Percentiles rank a stretch among this genome's conserved stretches.
Conservation (phyloP, 23 red algal species). For the Gracilariopsis chorda region DNA sequence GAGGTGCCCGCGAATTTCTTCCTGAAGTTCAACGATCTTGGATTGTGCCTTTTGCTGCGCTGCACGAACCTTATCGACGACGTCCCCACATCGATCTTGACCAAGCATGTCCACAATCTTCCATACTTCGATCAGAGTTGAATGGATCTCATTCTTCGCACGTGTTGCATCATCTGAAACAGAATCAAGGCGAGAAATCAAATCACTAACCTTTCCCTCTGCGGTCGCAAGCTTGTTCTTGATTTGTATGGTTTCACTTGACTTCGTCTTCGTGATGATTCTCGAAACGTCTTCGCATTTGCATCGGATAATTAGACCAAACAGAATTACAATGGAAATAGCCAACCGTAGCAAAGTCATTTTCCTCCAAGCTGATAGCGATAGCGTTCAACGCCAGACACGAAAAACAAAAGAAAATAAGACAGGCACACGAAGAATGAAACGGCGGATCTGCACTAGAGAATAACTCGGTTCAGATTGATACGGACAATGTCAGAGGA, state of each 20-base stretch:
- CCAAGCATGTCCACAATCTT: conserved; percentile 61
- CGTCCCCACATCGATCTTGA: conserved; percentile 60
- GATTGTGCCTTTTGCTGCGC: conserved; percentile 29
- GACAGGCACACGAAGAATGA: too few species aligned
- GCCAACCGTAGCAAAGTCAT: too few species aligned
- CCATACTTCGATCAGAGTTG: conserved; percentile 72
- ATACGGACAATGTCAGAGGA: too few species aligned
- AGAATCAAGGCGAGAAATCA: conserved; percentile 65
- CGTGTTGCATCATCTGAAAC: conserved; percentile 66
- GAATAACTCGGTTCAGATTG: too few species aligned
- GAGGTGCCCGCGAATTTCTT: neutral
- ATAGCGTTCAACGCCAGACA: too few species aligned
- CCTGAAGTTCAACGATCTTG: conserved; percentile 4
- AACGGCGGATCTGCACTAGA: too few species aligned
- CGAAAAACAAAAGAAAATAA: too few species aligned
- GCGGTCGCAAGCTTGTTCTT: conserved; percentile 56
- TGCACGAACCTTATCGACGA: conserved; percentile 39
- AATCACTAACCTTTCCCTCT: conserved; percentile 57
- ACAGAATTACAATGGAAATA: too few species aligned
- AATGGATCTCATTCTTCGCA: conserved; percentile 80
- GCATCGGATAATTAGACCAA: too few species aligned
- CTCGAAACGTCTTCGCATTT: too few species aligned
- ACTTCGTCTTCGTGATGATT: too few species aligned
- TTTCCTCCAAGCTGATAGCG: too few species aligned
- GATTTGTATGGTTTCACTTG: conserved; percentile 58